These are phyloP conservation scores for Geotrichum bryndzae DNA, from an alignment of 1,139 yeast genomes.

Conservation along the genomic window DNA sequence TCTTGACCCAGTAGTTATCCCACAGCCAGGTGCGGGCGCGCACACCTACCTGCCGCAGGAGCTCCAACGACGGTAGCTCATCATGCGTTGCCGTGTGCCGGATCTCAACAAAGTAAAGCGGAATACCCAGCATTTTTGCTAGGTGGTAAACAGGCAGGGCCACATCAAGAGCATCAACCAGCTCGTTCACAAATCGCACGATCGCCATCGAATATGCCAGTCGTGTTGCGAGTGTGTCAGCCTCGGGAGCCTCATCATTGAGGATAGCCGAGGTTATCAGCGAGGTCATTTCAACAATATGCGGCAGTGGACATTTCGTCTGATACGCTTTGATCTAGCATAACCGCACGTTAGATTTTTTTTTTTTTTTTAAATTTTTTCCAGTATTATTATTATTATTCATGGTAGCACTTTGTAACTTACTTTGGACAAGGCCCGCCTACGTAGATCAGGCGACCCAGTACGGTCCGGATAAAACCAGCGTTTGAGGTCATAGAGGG, in stretches of 20 bases:
- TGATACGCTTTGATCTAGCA: conserved; percentile 51
- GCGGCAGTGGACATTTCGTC: conserved; percentile 68
- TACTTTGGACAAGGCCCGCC: conserved; percentile 45
- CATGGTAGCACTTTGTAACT: background rate
- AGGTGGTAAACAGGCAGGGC: conserved; percentile 75
- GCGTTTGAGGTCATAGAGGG: conserved; percentile 37
- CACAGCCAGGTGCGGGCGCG: conserved; percentile 73
- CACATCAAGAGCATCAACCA: conserved; percentile 79
- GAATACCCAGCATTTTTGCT: conserved; percentile 65
- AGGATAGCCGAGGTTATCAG: conserved; percentile 51
- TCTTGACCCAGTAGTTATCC: conserved; percentile 61
- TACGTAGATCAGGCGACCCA: conserved; percentile 34
- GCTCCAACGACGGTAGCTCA: conserved; percentile 60
- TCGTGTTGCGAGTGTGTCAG: conserved; percentile 34
- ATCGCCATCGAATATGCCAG: conserved; percentile 69
- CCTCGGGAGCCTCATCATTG: conserved; percentile 39
- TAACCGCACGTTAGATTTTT: conserved; percentile 20
- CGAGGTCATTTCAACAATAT: conserved; percentile 71
- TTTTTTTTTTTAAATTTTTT: too few relatives aligned
- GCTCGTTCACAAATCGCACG: conserved; percentile 77
- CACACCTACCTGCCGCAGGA: conserved; percentile 52
- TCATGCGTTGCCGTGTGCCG: conserved; percentile 94
- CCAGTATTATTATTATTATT: too few relatives aligned
- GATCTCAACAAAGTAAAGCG: conserved; percentile 80
- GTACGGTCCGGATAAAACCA: conserved; percentile 48